Percentiles rank a stretch among this genome's conserved stretches.
phyloP scores from a whole-genome alignment of 352 stramenopile species.

The Globisporangium barbulae region DNA sequence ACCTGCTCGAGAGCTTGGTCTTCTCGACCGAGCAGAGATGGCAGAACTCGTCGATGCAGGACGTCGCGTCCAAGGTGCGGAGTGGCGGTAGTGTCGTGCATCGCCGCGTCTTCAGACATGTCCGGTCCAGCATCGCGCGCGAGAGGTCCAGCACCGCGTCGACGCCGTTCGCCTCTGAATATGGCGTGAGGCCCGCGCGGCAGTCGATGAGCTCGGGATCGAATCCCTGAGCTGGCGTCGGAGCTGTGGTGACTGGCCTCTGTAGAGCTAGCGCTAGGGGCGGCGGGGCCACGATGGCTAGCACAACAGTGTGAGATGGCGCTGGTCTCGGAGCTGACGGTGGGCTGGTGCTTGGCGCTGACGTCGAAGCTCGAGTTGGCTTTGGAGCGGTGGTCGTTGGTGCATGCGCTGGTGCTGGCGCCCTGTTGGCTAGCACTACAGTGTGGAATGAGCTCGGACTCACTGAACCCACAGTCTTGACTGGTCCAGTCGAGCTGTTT shows the following conservation, averaged over 20 bases:
- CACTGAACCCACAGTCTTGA: too few species aligned
- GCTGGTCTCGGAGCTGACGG: neutral
- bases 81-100: neutral
- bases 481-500: neutral
- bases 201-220: conserved; percentile 3
- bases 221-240: neutral
- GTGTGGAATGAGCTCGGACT: neutral
- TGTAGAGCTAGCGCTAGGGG: neutral
- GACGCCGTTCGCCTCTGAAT: neutral
- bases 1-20: neutral
- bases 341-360: too few species aligned
- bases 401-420: neutral
- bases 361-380: neutral
- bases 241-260: neutral
- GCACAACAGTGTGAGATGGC: neutral
- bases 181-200: neutral
- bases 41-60: conserved; percentile 5
- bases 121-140: neutral
- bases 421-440: neutral
- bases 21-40: neutral
- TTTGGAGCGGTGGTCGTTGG: neutral
- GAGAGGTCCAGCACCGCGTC: neutral
- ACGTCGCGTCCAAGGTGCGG: neutral
- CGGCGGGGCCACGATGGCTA: neutral
- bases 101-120: too few species aligned